A percentile compares a stretch with the other conserved stretches of the same genome.
phyloP scores from a whole-genome alignment of 2,329 filamentous ascomycete species.

The Epichloe amarillans region DNA sequence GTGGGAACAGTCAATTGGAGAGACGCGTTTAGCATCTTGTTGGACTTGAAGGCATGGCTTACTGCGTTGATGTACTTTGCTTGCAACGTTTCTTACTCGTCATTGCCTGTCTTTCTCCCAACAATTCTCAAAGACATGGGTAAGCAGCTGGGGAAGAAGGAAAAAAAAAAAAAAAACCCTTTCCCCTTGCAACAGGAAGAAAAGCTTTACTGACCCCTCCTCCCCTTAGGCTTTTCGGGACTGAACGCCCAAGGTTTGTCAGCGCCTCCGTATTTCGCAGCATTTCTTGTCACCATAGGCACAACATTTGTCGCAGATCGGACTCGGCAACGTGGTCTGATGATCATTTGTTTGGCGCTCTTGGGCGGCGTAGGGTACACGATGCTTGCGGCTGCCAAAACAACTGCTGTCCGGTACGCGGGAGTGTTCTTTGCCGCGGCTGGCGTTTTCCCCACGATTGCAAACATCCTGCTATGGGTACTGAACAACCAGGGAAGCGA shows the following conservation, averaged over 20 bases:
- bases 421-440: constrained; percentile 3
- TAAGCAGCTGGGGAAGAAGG: not conserved
- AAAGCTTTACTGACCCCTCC: not conserved
- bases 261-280: constrained; percentile 8
- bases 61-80: constrained; percentile 9
- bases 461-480: constrained; percentile 6
- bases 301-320: constrained; percentile 8
- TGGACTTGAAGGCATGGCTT: constrained; percentile 22
- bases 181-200: too few species aligned
- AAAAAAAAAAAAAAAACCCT: too few species aligned
- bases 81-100: constrained; percentile 21
- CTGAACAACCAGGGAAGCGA: constrained; percentile 7
- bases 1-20: constrained; percentile 9
- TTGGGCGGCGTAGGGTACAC: constrained; percentile 5
- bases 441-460: constrained; percentile 6
- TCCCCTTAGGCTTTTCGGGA: constrained; percentile 8
- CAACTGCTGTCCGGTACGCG: constrained; percentile 2
- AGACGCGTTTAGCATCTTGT: constrained; percentile 18
- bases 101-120: constrained; percentile 11
- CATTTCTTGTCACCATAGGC: constrained; percentile 9
- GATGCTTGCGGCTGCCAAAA: constrained; percentile 2
- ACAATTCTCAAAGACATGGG: constrained; percentile 11
- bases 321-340: constrained; percentile 6
- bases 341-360: constrained; percentile 4
- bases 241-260: constrained; percentile 10